Base-by-base conservation (phyloP, 1,139 yeast species). In the Pichia inconspicua region DNA sequence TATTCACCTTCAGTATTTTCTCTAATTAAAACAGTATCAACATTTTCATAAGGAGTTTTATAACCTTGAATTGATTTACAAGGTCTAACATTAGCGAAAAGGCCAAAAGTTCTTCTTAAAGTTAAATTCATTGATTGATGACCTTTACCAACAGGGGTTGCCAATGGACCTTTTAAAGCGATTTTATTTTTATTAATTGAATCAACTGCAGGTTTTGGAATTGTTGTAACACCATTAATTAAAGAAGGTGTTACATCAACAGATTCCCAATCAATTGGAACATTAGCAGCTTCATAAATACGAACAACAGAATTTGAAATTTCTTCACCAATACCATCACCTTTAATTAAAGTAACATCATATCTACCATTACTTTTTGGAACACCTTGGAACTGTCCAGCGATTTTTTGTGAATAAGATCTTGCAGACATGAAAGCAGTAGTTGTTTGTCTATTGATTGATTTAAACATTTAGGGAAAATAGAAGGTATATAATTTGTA, bases 1-100 rank as follows among this genome's bases (percentile, higher is more conserved):
- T 92, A 92, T 74, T 92, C 98, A 73, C 97, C 98, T 74, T 92
- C 98, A 61, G 98, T 92, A 80, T 92, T 92, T 74, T 92, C 98
- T 78, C 98, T 88, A 70, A 92, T 89, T 66, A 92, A 78, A 46
- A 92, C 97, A 55, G 96, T 84, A 73, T 92, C 95, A 58, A 92
- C 97, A 67, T 87, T 78, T 62, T 87, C 84, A 74, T 90, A 92
- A 44, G 97, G 95, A 55, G 97, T 92, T 71, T 90, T 79, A 80
- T 79, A 92, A 61, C 98, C 98, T 56, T 78, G 85, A 60, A 92
- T 80, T 50, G 95, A 84, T 73, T 84, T 84, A 72, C 97, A 94
- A 48, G 97, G 98, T 75, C 97, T 87, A 54, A 92, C 95, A 70
- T 92, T 92, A 65, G 98, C 98, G 61, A 89, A 92, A 63, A 92